Percentiles rank a stretch among this genome's conserved stretches.
phyloP scores from a whole-genome alignment of 2,329 filamentous ascomycete genomes.

The Trichoderma koningiopsis region DNA sequence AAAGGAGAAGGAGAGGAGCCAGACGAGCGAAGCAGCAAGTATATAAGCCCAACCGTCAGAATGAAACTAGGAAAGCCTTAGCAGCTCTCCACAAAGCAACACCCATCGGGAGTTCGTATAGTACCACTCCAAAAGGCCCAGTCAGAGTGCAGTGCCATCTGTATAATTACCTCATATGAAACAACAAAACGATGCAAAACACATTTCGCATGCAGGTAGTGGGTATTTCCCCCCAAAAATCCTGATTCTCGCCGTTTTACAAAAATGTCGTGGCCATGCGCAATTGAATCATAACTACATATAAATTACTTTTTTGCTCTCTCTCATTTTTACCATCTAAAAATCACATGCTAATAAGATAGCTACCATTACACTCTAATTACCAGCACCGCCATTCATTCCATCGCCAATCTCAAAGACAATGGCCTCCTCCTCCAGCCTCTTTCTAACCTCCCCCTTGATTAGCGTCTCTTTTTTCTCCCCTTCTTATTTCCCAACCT shows the following conservation, averaged over 20 bases:
- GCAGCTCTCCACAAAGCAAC: conserved; percentile 4
- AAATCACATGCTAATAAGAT: not conserved
- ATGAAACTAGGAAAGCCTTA: not conserved
- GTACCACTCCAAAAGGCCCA: too few relatives aligned
- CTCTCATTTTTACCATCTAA: not conserved
- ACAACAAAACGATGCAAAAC: not conserved
- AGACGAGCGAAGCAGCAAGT: not conserved
- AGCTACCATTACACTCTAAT: not conserved
- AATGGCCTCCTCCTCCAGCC: not conserved
- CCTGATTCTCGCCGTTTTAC: not conserved
- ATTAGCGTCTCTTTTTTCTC: not conserved
- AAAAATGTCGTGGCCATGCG: not conserved
- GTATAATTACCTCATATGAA: conserved; percentile 22
- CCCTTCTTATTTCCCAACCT: not conserved
- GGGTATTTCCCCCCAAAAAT: not conserved
- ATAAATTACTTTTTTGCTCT: not conserved
- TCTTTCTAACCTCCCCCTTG: not conserved
- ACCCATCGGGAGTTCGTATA: not conserved
- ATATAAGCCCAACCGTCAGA: not conserved
- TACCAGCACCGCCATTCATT: not conserved
- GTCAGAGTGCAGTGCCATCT: not conserved
- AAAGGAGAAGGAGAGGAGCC: not conserved
- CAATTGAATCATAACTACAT: conserved; percentile 10
- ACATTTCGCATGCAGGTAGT: not conserved
- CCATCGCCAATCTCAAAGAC: not conserved